Evolutionary conservation across 139 green algal genomes (phyloP).

Genomic region (Parachlorella kessleri): DNA sequence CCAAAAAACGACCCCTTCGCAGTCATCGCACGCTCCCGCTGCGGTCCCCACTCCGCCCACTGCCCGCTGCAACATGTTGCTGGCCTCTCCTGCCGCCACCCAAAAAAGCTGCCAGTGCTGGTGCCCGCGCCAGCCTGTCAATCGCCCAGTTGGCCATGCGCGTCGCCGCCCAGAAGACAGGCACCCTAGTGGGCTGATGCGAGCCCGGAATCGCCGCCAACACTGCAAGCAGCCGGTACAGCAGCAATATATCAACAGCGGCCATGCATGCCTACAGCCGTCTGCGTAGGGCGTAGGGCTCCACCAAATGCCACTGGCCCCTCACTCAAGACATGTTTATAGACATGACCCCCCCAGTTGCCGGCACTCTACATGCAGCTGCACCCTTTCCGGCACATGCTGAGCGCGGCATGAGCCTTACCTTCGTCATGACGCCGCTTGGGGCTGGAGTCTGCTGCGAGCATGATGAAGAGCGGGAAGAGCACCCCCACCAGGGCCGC

Average conservation of each 20-base stretch:
- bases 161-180: not conserved
- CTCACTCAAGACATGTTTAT: not conserved
- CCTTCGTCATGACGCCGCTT: not conserved
- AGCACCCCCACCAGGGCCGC: slow-evolving; percentile 62
- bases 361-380: not conserved
- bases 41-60: no score
- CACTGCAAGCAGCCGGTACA: not conserved
- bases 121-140: not conserved
- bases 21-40: no score
- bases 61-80: no score
- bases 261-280: not conserved
- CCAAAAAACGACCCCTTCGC: no score
- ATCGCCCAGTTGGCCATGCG: not conserved
- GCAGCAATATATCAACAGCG: not conserved
- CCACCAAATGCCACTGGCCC: not conserved
- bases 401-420: not conserved
- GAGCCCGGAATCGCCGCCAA: not conserved
- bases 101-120: no score
- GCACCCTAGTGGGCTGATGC: not conserved
- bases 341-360: not conserved
- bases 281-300: not conserved
- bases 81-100: no score
- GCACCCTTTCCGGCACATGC: not conserved
- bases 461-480: slow-evolving; percentile 73
- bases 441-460: slow-evolving; percentile 58